Percentiles rank a stretch among this genome's conserved stretches.
Conservation (phyloP, 352 stramenopile genomes). For the Phytophthora tubulina region DNA sequence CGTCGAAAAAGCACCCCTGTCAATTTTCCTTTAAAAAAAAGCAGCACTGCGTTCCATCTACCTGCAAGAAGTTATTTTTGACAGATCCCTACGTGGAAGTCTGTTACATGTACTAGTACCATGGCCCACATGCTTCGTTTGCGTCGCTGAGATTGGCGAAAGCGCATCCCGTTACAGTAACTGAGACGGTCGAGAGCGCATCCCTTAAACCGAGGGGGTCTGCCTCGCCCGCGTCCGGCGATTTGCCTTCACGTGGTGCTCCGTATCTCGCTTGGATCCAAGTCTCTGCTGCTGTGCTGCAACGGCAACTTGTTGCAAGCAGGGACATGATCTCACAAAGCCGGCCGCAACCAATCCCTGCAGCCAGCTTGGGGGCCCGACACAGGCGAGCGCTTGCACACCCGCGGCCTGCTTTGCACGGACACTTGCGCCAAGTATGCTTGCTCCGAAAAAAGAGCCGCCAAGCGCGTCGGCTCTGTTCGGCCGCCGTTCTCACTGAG, state of each 20-base stretch:
- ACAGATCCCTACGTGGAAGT: neutral
- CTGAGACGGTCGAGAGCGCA: conserved; percentile 30
- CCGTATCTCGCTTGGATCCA: conserved; percentile 36
- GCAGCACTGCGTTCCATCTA: too few relatives aligned
- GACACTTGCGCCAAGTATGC: conserved; percentile 28
- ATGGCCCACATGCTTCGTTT: neutral
- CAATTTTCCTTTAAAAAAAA: too few relatives aligned
- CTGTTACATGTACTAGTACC: too few relatives aligned
- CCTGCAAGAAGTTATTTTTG: neutral
- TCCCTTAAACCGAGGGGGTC: conserved; percentile 35
- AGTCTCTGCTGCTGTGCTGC: conserved; percentile 31
- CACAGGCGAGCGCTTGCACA: conserved; percentile 9
- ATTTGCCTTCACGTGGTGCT: conserved; percentile 33
- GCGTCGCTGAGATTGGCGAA: conserved; percentile 29
- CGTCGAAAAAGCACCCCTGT: too few relatives aligned
- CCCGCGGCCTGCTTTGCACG: conserved; percentile 1
- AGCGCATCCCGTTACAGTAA: conserved; percentile 18
- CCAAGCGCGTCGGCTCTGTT: conserved; percentile 24
- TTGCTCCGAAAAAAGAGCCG: conserved; percentile 28
- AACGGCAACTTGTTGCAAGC: conserved; percentile 39
- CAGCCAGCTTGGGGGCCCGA: conserved; percentile 18
- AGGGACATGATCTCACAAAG: conserved; percentile 38
- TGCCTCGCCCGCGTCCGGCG: neutral
- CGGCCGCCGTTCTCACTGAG: conserved; percentile 26
- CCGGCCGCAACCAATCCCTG: conserved; percentile 1